phyloP scores from a whole-genome alignment of 306 rosid species.

The Castanospermum australe region DNA sequence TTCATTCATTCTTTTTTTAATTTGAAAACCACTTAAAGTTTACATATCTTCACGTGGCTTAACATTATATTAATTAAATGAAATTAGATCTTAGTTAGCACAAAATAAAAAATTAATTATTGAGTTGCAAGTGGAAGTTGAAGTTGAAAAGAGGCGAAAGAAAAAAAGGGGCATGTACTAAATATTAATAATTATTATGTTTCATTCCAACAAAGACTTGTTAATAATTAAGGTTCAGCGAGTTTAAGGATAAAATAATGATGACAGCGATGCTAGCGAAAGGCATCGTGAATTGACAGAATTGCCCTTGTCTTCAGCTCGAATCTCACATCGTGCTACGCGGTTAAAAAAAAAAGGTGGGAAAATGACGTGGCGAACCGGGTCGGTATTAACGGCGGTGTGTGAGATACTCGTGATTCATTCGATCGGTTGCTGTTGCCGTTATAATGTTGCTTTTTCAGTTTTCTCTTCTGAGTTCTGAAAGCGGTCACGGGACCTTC shows the following conservation, averaged over 20 bases:
- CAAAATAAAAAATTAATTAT: not conserved
- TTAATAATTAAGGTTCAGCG: conserved; percentile 25
- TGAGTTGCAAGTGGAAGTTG: conserved; percentile 10
- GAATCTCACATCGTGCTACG: conserved; percentile 22
- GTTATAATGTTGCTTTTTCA: not conserved
- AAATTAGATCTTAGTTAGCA: not conserved
- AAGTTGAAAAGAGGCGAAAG: not conserved
- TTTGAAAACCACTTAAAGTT: not conserved
- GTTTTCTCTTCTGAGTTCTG: no score
- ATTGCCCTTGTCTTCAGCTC: not conserved
- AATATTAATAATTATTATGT: not conserved
- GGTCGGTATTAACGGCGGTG: conserved; percentile 34
- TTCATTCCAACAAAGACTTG: conserved; percentile 28
- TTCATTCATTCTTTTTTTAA: not conserved
- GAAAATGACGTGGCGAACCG: conserved; percentile 24
- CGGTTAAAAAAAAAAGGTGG: conserved; percentile 17
- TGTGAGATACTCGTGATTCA: conserved; percentile 58
- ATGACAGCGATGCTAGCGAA: conserved; percentile 17
- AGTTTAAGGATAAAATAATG: conserved; percentile 27
- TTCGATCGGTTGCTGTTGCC: not conserved
- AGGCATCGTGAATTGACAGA: not conserved
- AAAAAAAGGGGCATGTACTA: conserved; percentile 9
- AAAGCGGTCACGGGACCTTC: conserved; percentile 45
- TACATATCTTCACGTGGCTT: conserved; percentile 23
- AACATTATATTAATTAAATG: not conserved